Evolutionary conservation across 164 flowering plant genomes (phyloP).

Genomic region (Aristolochia californica): DNA sequence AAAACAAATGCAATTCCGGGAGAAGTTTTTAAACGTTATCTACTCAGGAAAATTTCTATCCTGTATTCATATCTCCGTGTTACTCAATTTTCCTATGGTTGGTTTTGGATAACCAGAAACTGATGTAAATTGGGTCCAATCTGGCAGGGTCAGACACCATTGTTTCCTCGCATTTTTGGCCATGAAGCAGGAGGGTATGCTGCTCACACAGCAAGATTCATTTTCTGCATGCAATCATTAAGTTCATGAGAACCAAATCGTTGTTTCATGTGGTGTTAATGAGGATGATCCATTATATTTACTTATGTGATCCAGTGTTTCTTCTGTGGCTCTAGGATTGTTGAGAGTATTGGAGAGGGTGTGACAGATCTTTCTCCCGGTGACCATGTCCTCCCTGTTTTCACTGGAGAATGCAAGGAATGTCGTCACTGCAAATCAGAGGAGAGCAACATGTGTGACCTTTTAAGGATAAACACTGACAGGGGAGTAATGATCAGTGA

Average conservation of each 20-base stretch:
- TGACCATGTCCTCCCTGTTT: constrained; percentile 63
- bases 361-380: constrained; percentile 50
- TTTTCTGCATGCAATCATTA: neutral
- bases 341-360: constrained; percentile 62
- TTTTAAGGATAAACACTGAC: constrained; percentile 54
- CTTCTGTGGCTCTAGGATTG: constrained; percentile 23
- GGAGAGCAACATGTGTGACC: constrained; percentile 68
- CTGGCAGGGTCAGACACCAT: constrained; percentile 35
- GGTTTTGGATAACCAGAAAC: no score
- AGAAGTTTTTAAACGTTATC: no score
- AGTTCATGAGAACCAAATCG: neutral
- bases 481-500: constrained; percentile 57
- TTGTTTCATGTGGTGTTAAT: no score
- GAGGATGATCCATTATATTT: no score
- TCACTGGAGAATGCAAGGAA: constrained; percentile 55
- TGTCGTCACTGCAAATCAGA: constrained; percentile 52
- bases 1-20: no score
- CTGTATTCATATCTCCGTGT: no score
- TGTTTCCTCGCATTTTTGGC: constrained; percentile 47
- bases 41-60: no score
- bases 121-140: no score
- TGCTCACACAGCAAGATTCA: neutral
- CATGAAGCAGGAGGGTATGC: constrained; percentile 53
- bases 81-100: no score
- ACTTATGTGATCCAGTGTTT: neutral